phyloP scores from a whole-genome alignment of 2,329 filamentous ascomycete genomes.

The Pseudogymnoascus sp. region DNA sequence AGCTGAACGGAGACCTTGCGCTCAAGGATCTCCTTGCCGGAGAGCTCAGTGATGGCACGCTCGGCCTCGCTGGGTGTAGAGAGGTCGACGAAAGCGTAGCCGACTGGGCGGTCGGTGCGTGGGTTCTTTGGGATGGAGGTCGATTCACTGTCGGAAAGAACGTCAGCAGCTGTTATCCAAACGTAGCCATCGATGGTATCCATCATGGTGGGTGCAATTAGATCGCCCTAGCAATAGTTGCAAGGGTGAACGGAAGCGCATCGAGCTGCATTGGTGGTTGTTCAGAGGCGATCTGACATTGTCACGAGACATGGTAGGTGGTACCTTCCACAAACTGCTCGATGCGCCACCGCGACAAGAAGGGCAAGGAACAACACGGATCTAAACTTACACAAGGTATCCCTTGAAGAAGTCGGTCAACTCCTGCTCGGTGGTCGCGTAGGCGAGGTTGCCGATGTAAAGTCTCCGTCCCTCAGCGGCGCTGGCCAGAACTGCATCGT shows the following conservation, averaged over 20 bases:
- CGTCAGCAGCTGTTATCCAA: constrained; percentile 28
- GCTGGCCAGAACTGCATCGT: constrained; percentile 90
- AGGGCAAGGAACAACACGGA: neutral
- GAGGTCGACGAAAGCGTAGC: constrained; percentile 97
- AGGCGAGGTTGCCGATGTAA: constrained; percentile 99
- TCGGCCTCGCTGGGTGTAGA: constrained; percentile 91
- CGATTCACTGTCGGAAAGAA: constrained; percentile 62
- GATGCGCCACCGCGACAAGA: neutral
- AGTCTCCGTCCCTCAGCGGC: constrained; percentile 98
- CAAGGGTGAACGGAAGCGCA: neutral
- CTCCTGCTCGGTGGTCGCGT: constrained; percentile 99
- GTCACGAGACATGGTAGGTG: neutral
- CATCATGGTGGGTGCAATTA: neutral
- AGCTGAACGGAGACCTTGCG: constrained; percentile 99
- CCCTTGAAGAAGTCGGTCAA: constrained; percentile 99
- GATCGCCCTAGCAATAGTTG: neutral
- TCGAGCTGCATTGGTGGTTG: neutral
- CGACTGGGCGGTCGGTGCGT: constrained; percentile 94
- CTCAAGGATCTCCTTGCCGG: constrained; percentile 94
- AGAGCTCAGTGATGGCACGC: constrained; percentile 89
- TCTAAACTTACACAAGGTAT: constrained; percentile 85
- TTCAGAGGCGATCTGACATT: neutral
- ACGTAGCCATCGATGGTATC: neutral
- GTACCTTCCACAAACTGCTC: neutral
- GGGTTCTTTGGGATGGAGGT: constrained; percentile 99